These are phyloP conservation scores for Candida palmyrensis DNA, from an alignment of 805 yeast species.

Conservation along the genomic window DNA sequence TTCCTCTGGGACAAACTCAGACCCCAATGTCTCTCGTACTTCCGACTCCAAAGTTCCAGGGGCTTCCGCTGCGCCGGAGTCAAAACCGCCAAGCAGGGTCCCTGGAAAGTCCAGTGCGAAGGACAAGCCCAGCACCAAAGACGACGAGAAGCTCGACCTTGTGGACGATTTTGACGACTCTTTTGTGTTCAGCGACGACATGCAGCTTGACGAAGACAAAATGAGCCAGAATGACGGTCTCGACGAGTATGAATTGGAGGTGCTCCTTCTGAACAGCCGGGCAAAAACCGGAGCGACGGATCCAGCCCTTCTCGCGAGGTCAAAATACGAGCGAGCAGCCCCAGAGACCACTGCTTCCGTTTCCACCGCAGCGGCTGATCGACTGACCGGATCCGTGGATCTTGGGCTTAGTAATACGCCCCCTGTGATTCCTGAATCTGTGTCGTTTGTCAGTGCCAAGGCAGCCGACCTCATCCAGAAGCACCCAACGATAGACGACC, in stretches of 20 bases:
- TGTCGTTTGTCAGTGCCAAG: slow-evolving; percentile 58
- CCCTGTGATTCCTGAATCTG: slow-evolving; percentile 6
- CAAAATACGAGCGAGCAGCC: slow-evolving; percentile 1
- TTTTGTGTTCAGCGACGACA: slow-evolving; percentile 36
- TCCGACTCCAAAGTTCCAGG: no score
- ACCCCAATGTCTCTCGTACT: background rate
- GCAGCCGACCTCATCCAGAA: slow-evolving; percentile 54
- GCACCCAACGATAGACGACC: slow-evolving; percentile 20
- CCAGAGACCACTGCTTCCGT: background rate
- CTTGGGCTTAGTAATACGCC: background rate
- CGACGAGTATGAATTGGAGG: slow-evolving; percentile 21
- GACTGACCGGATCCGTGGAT: no score
- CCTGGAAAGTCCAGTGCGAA: background rate
- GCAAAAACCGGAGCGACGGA: slow-evolving; percentile 7
- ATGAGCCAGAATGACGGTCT: slow-evolving; percentile 12
- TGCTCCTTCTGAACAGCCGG: slow-evolving; percentile 13
- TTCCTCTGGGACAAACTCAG: background rate
- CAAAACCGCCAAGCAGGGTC: background rate
- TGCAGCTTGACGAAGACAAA: slow-evolving; percentile 18
- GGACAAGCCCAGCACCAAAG: background rate
- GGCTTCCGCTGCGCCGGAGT: background rate
- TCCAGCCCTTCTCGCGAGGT: slow-evolving; percentile 3
- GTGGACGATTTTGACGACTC: slow-evolving; percentile 36
- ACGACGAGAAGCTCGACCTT: slow-evolving; percentile 1
- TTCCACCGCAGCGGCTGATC: background rate